Evolutionary conservation across 352 stramenopile genomes (phyloP).

Genomic region (Phytophthora uliginosa): DNA sequence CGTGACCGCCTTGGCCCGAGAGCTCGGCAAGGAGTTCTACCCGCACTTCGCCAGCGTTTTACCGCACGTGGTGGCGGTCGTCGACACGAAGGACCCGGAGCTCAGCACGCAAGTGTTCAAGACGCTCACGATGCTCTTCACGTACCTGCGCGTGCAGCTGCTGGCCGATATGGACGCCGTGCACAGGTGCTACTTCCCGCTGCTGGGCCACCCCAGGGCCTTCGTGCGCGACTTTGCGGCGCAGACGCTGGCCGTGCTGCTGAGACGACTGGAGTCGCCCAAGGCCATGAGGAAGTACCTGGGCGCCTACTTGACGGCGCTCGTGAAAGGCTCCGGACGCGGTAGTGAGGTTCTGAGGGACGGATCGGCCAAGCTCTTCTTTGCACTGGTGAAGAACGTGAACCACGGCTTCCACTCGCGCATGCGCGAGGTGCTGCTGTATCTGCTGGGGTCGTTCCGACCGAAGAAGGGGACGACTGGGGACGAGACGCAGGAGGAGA

Average conservation of each 20-base stretch:
- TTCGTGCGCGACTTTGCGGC: conserved; percentile 93
- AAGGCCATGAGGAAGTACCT: conserved; percentile 89
- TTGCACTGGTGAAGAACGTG: conserved; percentile 87
- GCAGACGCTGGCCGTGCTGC: conserved; percentile 86
- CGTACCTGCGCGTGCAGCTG: conserved; percentile 84
- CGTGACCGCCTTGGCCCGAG: conserved; percentile 79
- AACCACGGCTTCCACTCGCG: conserved; percentile 89
- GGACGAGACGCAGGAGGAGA: conserved; percentile 22
- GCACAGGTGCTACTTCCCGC: conserved; percentile 91
- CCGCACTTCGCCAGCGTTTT: conserved; percentile 76
- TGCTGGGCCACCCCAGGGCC: conserved; percentile 85
- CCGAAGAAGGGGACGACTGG: conserved; percentile 39
- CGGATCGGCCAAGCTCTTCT: conserved; percentile 89
- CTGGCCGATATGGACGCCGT: conserved; percentile 92
- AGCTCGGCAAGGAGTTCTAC: conserved; percentile 91
- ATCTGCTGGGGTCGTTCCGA: conserved; percentile 78
- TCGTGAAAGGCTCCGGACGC: conserved; percentile 68
- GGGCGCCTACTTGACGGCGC: conserved; percentile 76
- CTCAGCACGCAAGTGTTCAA: conserved; percentile 93
- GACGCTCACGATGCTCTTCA: conserved; percentile 93
- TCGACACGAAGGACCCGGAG: conserved; percentile 91
- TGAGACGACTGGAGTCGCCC: conserved; percentile 78
- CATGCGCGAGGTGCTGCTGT: conserved; percentile 82
- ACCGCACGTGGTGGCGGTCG: conserved; percentile 76
- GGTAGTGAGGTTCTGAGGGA: conserved; percentile 81